Evolutionary conservation across 129 eudicot species (phyloP).

Genomic region (Ambrosia artemisiifolia): DNA sequence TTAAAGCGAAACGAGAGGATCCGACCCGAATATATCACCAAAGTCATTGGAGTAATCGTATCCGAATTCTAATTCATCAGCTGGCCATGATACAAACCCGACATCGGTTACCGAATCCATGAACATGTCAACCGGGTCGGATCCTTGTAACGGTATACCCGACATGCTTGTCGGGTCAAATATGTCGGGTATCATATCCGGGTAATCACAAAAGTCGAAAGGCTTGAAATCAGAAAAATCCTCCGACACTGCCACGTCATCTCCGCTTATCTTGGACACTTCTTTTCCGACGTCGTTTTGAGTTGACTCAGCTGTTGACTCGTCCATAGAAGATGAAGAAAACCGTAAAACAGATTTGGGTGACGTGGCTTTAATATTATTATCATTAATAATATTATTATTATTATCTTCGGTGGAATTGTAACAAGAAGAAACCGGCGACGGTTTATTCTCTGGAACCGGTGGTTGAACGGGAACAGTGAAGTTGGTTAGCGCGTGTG

Average conservation of each 20-base stretch:
- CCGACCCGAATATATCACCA: slow-evolving; percentile 87
- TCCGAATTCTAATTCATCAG: slow-evolving; percentile 26
- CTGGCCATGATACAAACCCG: slow-evolving; percentile 40
- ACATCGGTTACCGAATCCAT: slow-evolving; percentile 25
- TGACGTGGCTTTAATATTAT: slow-evolving; percentile 28
- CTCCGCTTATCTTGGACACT: slow-evolving; percentile 18
- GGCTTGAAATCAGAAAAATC: slow-evolving; percentile 36
- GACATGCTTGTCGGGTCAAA: slow-evolving; percentile 38
- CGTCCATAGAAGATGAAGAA: slow-evolving; percentile 25
- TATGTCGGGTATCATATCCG: slow-evolving; percentile 44
- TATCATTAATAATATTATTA: neutral
- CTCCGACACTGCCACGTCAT: slow-evolving; percentile 31
- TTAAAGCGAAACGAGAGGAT: slow-evolving; percentile 63
- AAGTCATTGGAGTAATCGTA: slow-evolving; percentile 63
- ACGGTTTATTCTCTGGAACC: slow-evolving; percentile 12
- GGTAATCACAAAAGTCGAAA: slow-evolving; percentile 52
- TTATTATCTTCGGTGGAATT: slow-evolving; percentile 55
- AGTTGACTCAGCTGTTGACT: slow-evolving; percentile 43
- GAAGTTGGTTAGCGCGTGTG: slow-evolving; percentile 91
- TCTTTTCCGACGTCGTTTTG: slow-evolving; percentile 31
- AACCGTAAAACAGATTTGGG: slow-evolving; percentile 75
- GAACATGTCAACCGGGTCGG: slow-evolving; percentile 30
- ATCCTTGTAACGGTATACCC: slow-evolving; percentile 21
- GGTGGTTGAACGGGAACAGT: slow-evolving; percentile 48
- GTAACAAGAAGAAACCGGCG: slow-evolving; percentile 32